Evolutionary conservation across 257 asterid genomes (phyloP), one percentile per base, ranked within the genome.

Genomic region (Primulina huaijiensis): DNA sequence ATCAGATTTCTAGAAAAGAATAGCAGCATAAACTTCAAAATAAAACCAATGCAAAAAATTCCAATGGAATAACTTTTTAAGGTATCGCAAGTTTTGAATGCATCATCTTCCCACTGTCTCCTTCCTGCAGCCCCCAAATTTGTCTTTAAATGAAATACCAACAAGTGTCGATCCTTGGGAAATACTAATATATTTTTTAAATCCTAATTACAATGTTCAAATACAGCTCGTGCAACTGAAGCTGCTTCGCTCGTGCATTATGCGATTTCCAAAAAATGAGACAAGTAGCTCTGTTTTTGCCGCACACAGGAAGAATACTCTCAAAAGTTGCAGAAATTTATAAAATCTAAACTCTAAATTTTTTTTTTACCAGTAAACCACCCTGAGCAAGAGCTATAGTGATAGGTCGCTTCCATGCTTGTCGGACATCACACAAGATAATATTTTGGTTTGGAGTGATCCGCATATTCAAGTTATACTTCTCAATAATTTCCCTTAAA

Each of bases 391-490:
- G 91, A 79, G 85, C 89, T 25, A 90, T 86, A 65, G 90, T 85
- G 71, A 93, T 90, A 59, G 94, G 84, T 67, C 86, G 90, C 81
- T 87, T 93, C 97, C 97, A 93, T 31, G 91, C 88, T 76, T 75
- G 86, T 46, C 82, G 87, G 67, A 93, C 70, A 77, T 84, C 96
- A 25, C 96, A 87, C 90, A 93, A 77, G 64, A 93, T 78, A 63
- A 93, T 79, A 72, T 93, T 93, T 86, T 93, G 99, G 79, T 90
- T 93, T 29, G 99, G 97, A 3, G 99, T 90, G 64, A 93, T 92
- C 68, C 96, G 92, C 62, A 87, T 89, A 75, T 85, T 84, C 90
- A 93, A 78, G 74, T 86, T 87, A 82, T 93, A 90, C 85, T 90
- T 93, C 79, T 90, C 91, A 72, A 93, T 84, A 63, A 93, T 76